These are phyloP conservation scores for Tricholoma furcatifolium DNA, from an alignment of 768 basidiomycete genomes.

Conservation along the genomic window DNA sequence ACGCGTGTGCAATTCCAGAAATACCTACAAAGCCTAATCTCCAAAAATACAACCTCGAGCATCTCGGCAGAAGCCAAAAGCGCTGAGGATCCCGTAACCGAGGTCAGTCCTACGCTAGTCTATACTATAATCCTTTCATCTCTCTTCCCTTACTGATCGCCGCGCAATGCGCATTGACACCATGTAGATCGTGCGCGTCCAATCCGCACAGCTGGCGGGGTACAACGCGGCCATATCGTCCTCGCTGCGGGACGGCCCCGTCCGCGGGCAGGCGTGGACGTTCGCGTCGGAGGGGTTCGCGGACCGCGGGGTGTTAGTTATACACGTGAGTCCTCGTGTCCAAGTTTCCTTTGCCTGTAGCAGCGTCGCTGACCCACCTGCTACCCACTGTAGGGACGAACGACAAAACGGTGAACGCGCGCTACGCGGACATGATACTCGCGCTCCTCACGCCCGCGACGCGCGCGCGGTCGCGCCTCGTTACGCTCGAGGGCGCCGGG, in stretches of 20 bases:
- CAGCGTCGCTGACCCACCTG: too few relatives aligned
- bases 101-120: slow-evolving; percentile 29
- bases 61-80: slow-evolving; percentile 11
- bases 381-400: slow-evolving; percentile 48
- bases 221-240: slow-evolving; percentile 79
- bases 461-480: slow-evolving; percentile 34
- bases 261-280: slow-evolving; percentile 56
- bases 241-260: slow-evolving; percentile 68
- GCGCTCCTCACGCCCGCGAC: slow-evolving; percentile 39
- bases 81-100: slow-evolving; percentile 36
- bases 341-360: too few relatives aligned
- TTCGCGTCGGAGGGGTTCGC: slow-evolving; percentile 52
- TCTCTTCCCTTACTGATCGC: not conserved
- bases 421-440: slow-evolving; percentile 49
- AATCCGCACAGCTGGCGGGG: slow-evolving; percentile 73
- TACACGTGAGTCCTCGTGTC: slow-evolving; percentile 48
- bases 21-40: slow-evolving; percentile 52
- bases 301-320: slow-evolving; percentile 52
- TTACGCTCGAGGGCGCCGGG: slow-evolving; percentile 49
- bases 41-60: slow-evolving; percentile 25
- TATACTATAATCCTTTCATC: not conserved
- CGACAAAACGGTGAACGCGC: slow-evolving; percentile 54
- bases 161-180: not conserved
- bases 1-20: slow-evolving; percentile 32
- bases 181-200: slow-evolving; percentile 65